phyloP scores from a whole-genome alignment of 306 rosid genomes.

The Senna tora region DNA sequence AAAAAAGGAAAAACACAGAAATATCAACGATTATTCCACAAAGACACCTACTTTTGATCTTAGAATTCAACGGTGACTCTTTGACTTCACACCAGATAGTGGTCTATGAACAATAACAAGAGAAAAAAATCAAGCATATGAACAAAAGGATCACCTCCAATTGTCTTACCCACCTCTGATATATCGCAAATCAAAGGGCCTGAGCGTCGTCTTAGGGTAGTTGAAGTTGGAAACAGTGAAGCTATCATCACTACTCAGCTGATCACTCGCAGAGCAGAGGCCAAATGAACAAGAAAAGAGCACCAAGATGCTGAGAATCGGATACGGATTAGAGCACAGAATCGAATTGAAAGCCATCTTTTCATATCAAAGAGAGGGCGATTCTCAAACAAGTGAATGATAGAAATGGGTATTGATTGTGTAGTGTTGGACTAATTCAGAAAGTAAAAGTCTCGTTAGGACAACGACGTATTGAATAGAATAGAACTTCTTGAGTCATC shows the following conservation, averaged over 20 bases:
- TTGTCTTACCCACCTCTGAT: slow-evolving; percentile 63
- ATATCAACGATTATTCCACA: background rate
- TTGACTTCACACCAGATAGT: slow-evolving; percentile 10
- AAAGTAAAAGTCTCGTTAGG: background rate
- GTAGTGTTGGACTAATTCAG: background rate
- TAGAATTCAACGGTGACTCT: slow-evolving; percentile 45
- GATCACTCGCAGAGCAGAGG: slow-evolving; percentile 43
- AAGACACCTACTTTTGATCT: slow-evolving; percentile 24
- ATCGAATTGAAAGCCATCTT: slow-evolving; percentile 64
- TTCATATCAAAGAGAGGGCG: slow-evolving; percentile 21
- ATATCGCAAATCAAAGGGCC: slow-evolving; percentile 67
- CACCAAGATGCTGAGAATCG: slow-evolving; percentile 50
- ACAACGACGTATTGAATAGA: background rate
- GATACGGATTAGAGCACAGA: slow-evolving; percentile 41
- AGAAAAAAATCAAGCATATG: slow-evolving; percentile 15
- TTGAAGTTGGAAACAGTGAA: slow-evolving; percentile 77
- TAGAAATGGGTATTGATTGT: slow-evolving; percentile 11
- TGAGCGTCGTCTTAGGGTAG: slow-evolving; percentile 66
- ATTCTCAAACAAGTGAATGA: slow-evolving; percentile 20
- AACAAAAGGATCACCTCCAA: slow-evolving; percentile 35
- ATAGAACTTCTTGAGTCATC: too few species aligned
- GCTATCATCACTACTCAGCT: slow-evolving; percentile 42
- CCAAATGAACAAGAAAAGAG: slow-evolving; percentile 46
- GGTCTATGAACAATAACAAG: slow-evolving; percentile 16
- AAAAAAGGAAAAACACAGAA: background rate